Conservation (phyloP, 169 alveolate genomes). For the Plasmodium berghei region DNA sequence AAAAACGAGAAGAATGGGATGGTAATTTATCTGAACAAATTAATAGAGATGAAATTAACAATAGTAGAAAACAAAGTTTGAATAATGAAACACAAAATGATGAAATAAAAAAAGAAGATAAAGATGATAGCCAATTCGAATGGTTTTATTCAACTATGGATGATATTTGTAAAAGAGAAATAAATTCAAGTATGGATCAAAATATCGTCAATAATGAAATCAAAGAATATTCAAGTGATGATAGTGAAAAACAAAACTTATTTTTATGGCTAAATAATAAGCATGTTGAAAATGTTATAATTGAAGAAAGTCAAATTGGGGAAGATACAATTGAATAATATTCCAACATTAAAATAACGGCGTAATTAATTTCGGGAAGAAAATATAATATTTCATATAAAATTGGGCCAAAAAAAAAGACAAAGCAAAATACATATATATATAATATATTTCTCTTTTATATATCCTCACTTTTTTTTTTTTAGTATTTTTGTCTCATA, state of each 20-base stretch:
- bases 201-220: background rate
- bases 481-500: background rate
- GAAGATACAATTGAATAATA: background rate
- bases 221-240: slow-evolving; percentile 38
- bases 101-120: slow-evolving; percentile 3
- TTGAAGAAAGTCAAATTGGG: slow-evolving; percentile 5
- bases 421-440: background rate
- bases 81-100: background rate
- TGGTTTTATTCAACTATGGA: slow-evolving; percentile 59
- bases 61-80: background rate
- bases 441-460: background rate
- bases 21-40: background rate
- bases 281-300: slow-evolving; percentile 47
- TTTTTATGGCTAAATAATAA: slow-evolving; percentile 57
- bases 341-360: background rate
- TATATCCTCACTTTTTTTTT: background rate
- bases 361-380: background rate
- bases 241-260: slow-evolving; percentile 46
- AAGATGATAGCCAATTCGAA: slow-evolving; percentile 28
- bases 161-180: slow-evolving; percentile 24
- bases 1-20: background rate
- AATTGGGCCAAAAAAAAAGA: background rate
- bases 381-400: background rate
- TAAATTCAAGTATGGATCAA: background rate
- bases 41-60: background rate